Conservation (phyloP, 129 eudicot genomes). For the Calendula officinalis region DNA sequence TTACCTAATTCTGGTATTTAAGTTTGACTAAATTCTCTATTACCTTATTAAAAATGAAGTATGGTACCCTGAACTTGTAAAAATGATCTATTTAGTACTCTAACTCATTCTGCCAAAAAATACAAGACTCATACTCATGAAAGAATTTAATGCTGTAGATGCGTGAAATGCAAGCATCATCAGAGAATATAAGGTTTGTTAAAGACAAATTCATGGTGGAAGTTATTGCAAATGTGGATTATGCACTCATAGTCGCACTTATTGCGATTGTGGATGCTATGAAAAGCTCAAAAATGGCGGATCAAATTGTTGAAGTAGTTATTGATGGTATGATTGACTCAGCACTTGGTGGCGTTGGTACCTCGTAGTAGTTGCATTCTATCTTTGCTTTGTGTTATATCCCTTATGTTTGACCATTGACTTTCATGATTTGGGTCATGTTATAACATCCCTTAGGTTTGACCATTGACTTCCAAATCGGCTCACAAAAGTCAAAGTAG, state of each 20-base stretch:
- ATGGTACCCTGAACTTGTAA: too few species aligned
- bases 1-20: too few species aligned
- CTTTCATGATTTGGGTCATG: too few species aligned
- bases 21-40: too few species aligned
- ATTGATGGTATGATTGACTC: slow-evolving; percentile 2
- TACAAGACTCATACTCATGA: neutral
- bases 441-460: too few species aligned
- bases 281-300: neutral
- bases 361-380: neutral
- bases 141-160: neutral
- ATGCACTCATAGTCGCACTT: slow-evolving; percentile 5
- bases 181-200: neutral
- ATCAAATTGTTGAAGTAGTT: neutral
- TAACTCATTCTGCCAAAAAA: too few species aligned
- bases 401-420: too few species aligned
- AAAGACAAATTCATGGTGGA: neutral
- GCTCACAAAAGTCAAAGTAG: too few species aligned
- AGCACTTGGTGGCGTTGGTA: slow-evolving; percentile 10
- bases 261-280: slow-evolving; percentile 3
- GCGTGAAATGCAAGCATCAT: neutral
- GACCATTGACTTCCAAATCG: too few species aligned
- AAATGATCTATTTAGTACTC: neutral
- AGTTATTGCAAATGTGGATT: slow-evolving; percentile 9
- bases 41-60: too few species aligned
- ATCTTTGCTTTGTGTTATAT: neutral